Base-by-base conservation (phyloP, 768 basidiomycete genomes). In the Hortiboletus campestris region DNA sequence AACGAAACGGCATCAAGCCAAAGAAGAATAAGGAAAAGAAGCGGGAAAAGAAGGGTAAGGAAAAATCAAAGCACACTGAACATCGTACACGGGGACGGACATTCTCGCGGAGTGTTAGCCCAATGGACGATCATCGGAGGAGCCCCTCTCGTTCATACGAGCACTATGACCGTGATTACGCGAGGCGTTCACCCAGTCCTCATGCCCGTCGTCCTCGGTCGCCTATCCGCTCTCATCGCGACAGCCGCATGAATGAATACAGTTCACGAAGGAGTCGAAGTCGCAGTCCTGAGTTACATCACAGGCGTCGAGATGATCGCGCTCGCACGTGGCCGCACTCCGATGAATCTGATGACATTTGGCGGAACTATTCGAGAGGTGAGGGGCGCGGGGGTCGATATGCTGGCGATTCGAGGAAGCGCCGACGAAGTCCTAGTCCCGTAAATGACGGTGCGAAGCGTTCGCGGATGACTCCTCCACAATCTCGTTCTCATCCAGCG, bases 1-100 rank as follows among this genome's bases (percentile, higher is more conserved):
- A 89, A 69, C 80, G 85, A 38, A 85, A 86, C 51, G 91, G 91
- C n/a, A 84, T 92, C 47, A 87, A 88, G 65, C 78, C 84, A 6
- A 89, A 90, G 75, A 88, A 88, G 67, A 85, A 80, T 62, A 79
- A 85, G 48, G 77, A 83, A 51, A 83, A 80, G 72, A 72, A 72
- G 46, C 72, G 75, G 60, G 81, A 78, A 64, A 80, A 77, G 51
- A 72, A 67, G 49, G 71, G 68, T 49, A 66, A 67, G 50, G 62
- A 51, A 55, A 69, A 53, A 43, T 52, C 46, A 14, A 57, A 43
- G 34, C 49, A 56, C 12, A 28, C 4, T 7, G 79, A 79, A 55
- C 69, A 74, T 43, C 54, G 46, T 14, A 72, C 53, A 74, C 61
- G 75, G 65, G 51, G 52, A 32, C 59, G 62, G 42, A 52, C 56